phyloP scores from a whole-genome alignment of 495 filamentous ascomycete species.

The Letharia lupina region DNA sequence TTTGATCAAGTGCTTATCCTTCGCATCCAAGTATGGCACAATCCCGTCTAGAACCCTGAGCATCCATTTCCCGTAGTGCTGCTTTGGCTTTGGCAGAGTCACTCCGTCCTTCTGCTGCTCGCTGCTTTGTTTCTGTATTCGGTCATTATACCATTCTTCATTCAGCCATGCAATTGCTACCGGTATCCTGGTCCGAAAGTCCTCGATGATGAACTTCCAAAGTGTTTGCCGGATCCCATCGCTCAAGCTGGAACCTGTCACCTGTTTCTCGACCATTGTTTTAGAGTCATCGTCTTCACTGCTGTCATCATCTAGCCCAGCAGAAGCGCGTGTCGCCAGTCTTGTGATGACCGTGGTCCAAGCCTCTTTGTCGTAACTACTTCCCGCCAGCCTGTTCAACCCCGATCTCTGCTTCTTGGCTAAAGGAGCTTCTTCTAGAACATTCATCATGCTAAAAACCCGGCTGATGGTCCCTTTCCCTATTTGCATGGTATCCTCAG shows the following conservation, averaged over 20 bases:
- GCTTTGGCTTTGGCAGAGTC: conserved; percentile 26
- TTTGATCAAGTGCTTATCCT: conserved; percentile 79
- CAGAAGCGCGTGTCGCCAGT: conserved; percentile 70
- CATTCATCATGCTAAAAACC: conserved; percentile 66
- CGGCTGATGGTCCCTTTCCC: conserved; percentile 61
- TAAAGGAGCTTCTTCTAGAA: conserved; percentile 55
- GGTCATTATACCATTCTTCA: conserved; percentile 97
- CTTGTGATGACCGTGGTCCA: conserved; percentile 85
- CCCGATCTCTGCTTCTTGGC: conserved; percentile 44
- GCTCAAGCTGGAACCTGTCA: conserved; percentile 38
- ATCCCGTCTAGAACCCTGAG: conserved; percentile 79
- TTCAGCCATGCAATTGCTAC: conserved; percentile 84
- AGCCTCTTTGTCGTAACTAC: conserved; percentile 75
- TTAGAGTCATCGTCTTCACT: conserved; percentile 28
- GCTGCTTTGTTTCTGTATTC: conserved; percentile 45
- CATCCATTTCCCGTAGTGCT: conserved; percentile 74
- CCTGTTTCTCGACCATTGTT: conserved; percentile 18
- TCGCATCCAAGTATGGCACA: conserved; percentile 72
- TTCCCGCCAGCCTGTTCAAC: conserved; percentile 76
- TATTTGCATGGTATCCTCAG: conserved; percentile 56
- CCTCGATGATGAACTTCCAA: conserved; percentile 75
- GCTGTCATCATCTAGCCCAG: conserved; percentile 50
- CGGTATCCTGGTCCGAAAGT: conserved; percentile 81
- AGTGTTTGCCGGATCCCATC: conserved; percentile 70
- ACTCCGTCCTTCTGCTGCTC: conserved; percentile 35